Percentiles rank a stretch among this genome's conserved stretches.
Conservation (phyloP, 192 early-diverging fungal genomes). For the Coemansia umbellata region DNA sequence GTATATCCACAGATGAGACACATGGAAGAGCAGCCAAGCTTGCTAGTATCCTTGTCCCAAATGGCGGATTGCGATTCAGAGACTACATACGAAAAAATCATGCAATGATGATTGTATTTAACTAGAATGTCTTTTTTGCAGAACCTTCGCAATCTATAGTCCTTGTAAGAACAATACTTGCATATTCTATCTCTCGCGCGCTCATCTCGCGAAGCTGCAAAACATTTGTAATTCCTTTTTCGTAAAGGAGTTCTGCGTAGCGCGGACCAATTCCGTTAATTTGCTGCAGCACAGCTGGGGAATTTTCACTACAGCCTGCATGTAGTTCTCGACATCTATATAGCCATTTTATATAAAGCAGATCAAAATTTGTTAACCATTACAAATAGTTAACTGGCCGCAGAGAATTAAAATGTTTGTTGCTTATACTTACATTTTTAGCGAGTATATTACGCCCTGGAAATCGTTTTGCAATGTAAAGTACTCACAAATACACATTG, state of each 20-base stretch:
- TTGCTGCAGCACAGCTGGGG: conserved; percentile 53
- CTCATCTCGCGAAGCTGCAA: conserved; percentile 24
- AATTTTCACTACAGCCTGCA: conserved; percentile 48
- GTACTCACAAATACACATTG: conserved; percentile 24
- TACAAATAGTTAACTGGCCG: background rate
- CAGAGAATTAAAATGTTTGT: too few relatives aligned
- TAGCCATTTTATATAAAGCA: background rate
- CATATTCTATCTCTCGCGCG: conserved; percentile 53
- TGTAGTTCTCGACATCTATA: conserved; percentile 37
- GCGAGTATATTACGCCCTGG: conserved; percentile 6
- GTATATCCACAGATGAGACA: background rate
- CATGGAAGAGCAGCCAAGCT: conserved; percentile 8
- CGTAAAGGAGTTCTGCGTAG: conserved; percentile 47
- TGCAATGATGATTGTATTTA: too few relatives aligned
- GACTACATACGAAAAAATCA: too few relatives aligned
- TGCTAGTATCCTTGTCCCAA: conserved; percentile 54
- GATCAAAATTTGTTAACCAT: background rate
- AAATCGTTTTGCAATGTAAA: conserved; percentile 9
- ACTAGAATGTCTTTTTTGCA: background rate
- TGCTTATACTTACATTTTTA: conserved; percentile 38
- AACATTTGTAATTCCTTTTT: conserved; percentile 48
- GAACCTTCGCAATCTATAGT: background rate
- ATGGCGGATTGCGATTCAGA: conserved; percentile 55
- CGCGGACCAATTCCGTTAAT: conserved; percentile 57
- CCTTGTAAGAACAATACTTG: conserved; percentile 6